Percentiles rank a stretch among this genome's conserved stretches.
Evolutionary conservation across 1,139 yeast species (phyloP).

Genomic region (Williopsis jadinii): DNA sequence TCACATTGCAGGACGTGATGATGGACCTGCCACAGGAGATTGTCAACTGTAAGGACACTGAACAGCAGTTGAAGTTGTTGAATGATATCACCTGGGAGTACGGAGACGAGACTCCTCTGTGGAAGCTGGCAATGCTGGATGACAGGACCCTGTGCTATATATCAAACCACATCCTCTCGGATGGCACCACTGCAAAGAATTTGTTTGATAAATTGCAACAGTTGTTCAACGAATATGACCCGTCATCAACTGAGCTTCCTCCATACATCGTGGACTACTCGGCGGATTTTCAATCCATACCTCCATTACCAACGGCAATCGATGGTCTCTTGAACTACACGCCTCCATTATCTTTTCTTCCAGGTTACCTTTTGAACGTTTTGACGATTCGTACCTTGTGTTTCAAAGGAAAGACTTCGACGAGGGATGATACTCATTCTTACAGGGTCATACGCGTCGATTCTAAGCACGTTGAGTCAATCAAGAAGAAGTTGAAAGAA

Average conservation of each 20-base stretch:
- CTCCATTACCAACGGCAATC: conserved; percentile 13
- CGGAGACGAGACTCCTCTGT: conserved; percentile 11
- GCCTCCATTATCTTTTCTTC: conserved; percentile 12
- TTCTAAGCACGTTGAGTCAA: not conserved
- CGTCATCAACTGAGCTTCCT: not conserved
- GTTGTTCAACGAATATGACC: conserved; percentile 4
- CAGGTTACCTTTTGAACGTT: conserved; percentile 7
- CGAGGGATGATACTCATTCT: conserved; percentile 6
- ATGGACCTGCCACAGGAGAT: conserved; percentile 8
- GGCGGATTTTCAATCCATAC: conserved; percentile 3
- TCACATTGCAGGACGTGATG: conserved; percentile 11
- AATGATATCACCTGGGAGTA: conserved; percentile 13
- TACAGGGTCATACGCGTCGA: conserved; percentile 11
- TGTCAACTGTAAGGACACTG: not conserved
- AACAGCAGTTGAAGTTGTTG: conserved; percentile 6
- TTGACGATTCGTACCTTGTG: conserved; percentile 4
- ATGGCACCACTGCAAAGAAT: conserved; percentile 14
- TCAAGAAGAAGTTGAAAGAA: conserved; percentile 3
- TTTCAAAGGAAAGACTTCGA: not conserved
- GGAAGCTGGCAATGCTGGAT: conserved; percentile 15
- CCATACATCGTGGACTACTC: conserved; percentile 7
- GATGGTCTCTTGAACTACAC: conserved; percentile 8
- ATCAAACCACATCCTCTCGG: conserved; percentile 17
- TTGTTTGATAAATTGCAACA: conserved; percentile 10
- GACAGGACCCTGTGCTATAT: conserved; percentile 12